These are phyloP conservation scores for Leccinum subspadiceum DNA, from an alignment of 1,284 basidiomycete species.

Conservation along the genomic window DNA sequence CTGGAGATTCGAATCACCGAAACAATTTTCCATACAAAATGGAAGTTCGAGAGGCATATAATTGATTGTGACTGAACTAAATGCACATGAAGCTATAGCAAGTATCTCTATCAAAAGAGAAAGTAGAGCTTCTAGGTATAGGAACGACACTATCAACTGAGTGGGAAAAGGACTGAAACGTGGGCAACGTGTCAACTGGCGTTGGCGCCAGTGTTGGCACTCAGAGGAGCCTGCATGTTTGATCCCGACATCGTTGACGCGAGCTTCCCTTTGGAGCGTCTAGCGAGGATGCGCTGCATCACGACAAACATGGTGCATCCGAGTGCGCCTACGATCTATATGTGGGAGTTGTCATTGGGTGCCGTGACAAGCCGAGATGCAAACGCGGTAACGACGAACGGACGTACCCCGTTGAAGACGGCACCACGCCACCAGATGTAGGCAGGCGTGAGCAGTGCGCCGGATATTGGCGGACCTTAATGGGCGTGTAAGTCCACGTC, in stretches of 20 bases:
- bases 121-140: neutral
- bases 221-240: neutral
- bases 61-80: too few relatives aligned
- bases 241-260: neutral
- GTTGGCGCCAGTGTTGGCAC: neutral
- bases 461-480: conserved; percentile 33
- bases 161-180: neutral
- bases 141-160: neutral
- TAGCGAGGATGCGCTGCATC: conserved; percentile 27
- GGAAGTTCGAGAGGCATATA: neutral
- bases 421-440: conserved; percentile 34
- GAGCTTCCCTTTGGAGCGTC: conserved; percentile 6
- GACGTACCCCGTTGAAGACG: conserved; percentile 32
- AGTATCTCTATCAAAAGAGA: neutral
- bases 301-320: conserved; percentile 31
- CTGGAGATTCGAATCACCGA: neutral
- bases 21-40: neutral
- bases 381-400: neutral
- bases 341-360: neutral
- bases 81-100: neutral
- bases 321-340: conserved; percentile 20
- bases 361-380: neutral
- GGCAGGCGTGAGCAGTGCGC: conserved; percentile 25
- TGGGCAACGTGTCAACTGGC: neutral
- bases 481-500: neutral